Conservation (phyloP, 352 stramenopile genomes). For the Pythium biforme region DNA sequence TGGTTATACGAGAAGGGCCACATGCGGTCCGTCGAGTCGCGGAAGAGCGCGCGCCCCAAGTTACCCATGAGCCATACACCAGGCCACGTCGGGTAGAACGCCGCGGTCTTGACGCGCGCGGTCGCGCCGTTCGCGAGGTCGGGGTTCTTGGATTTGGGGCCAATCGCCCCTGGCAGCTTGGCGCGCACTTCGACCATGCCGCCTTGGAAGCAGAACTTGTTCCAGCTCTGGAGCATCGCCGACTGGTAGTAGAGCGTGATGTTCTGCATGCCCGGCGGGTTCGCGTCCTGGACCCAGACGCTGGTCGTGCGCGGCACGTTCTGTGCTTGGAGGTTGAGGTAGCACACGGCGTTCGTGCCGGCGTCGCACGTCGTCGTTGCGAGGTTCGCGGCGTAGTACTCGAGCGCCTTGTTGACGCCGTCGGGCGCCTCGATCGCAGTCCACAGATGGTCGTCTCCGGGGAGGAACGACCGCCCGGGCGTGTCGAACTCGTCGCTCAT, state of each 20-base stretch:
- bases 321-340: slow-evolving; percentile 55
- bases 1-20: slow-evolving; percentile 93
- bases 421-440: slow-evolving; percentile 94
- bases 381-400: slow-evolving; percentile 22
- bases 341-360: slow-evolving; percentile 34
- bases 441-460: slow-evolving; percentile 93
- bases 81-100: slow-evolving; percentile 76
- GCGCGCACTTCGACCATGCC: slow-evolving; percentile 92
- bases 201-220: slow-evolving; percentile 96
- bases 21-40: slow-evolving; percentile 81
- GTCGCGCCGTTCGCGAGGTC: slow-evolving; percentile 13
- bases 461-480: slow-evolving; percentile 77
- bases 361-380: slow-evolving; percentile 12
- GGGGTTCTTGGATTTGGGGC: slow-evolving; percentile 35
- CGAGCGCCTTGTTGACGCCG: slow-evolving; percentile 17
- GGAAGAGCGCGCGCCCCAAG: slow-evolving; percentile 90
- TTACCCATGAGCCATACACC: slow-evolving; percentile 95
- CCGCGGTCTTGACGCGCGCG: slow-evolving; percentile 3
- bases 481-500: slow-evolving; percentile 81
- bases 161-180: slow-evolving; percentile 83
- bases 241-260: slow-evolving; percentile 61
- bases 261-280: slow-evolving; percentile 45
- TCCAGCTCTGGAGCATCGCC: slow-evolving; percentile 92
- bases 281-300: slow-evolving; percentile 59
- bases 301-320: slow-evolving; percentile 35